phyloP scores from a whole-genome alignment of 345 rosid genomes.

The Syzygium jambos region DNA sequence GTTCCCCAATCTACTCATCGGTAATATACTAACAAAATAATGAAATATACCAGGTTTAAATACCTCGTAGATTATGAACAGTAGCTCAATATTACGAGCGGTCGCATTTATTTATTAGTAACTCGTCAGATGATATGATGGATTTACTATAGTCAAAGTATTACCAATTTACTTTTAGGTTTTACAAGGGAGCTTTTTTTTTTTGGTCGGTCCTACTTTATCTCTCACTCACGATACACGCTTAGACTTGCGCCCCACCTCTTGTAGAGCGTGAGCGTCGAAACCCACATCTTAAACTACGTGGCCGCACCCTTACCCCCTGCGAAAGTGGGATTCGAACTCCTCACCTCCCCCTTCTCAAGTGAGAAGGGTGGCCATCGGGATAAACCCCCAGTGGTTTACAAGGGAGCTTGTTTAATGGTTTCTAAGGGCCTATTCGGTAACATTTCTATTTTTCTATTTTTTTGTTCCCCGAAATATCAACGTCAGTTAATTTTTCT shows the following conservation, averaged over 20 bases:
- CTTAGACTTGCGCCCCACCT: too few relatives aligned
- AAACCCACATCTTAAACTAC: too few relatives aligned
- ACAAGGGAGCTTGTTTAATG: background rate
- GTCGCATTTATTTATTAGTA: background rate
- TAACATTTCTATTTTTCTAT: too few relatives aligned
- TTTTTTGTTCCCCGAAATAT: too few relatives aligned
- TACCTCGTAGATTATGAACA: background rate
- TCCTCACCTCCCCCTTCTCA: too few relatives aligned
- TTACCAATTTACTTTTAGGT: background rate
- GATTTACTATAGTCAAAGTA: background rate
- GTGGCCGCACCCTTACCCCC: too few relatives aligned
- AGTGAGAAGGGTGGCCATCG: too few relatives aligned
- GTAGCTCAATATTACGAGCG: background rate
- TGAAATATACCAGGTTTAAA: background rate
- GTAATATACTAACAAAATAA: background rate
- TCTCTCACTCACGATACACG: too few relatives aligned
- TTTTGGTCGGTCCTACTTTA: too few relatives aligned
- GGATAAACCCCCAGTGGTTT: background rate
- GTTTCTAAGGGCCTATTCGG: background rate
- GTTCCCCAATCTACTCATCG: background rate
- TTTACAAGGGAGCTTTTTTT: background rate
- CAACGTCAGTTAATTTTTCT: too few relatives aligned
- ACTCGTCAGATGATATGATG: background rate
- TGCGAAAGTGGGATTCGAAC: too few relatives aligned
- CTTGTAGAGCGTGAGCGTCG: too few relatives aligned